Evolutionary conservation across 768 basidiomycete genomes (phyloP), one percentile per base, ranked within the genome.

Genomic region (Tricholoma furcatifolium): DNA sequence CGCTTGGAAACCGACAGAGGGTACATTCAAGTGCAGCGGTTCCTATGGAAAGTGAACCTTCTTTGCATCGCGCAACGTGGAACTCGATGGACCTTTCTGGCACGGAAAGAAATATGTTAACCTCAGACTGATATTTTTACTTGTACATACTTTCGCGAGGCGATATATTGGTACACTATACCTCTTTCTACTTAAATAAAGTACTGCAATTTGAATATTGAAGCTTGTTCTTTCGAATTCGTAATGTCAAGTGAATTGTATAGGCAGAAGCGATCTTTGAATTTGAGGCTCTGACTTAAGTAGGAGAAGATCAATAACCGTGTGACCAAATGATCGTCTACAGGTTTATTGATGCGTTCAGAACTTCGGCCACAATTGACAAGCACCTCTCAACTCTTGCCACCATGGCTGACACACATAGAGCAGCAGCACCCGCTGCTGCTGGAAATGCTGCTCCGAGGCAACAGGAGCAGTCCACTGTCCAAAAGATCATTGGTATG

Each of bases 21-120:
- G 79, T n/a, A 77, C 80, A 47, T 81, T 83, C 70, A 82, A 82
- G 62, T 75, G 80, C 60, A 82, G 76, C 55, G 79, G 80, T 18
- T 66, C 74, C 9, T 79, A 81, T 55, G 78, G 77, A 36, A 58
- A 62, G 51, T 67, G 53, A 52, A 38, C 4, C n/a, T 8, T 30
- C 14, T 10, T 14, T 17, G 34, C 20, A 14, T 0, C 18, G 18
- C 31, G 31, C 20, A 14, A 2, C 18, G 18, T 45, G 31, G 8
- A n/a, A n/a, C 10, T n/a, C 23, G 0, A 23, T 30, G 27, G 27
- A 27, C 27, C 4, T 27, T 27, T 27, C 27, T 27, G 27, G 27
- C 7, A 27, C 7, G 27, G 27, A 27, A 27, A 27, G 7, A 35
- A 23, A 23, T 34, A 21, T 15, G 7, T 9, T 17, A 31, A 11